phyloP scores from a whole-genome alignment of 805 yeast species.

The Starmerella lactis-condensi region DNA sequence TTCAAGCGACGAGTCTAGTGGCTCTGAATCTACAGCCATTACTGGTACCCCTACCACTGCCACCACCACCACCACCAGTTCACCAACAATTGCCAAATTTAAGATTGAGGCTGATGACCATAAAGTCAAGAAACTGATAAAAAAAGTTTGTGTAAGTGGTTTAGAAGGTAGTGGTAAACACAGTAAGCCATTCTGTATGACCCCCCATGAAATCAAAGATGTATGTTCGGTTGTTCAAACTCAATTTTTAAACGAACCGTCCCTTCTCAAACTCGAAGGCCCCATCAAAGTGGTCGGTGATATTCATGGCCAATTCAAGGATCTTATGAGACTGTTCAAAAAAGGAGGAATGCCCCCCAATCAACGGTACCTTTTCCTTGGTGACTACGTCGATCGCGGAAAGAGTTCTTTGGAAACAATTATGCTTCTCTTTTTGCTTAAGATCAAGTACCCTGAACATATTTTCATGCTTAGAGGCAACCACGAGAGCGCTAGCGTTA shows the following conservation, averaged over 20 bases:
- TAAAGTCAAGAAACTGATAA: slow-evolving; percentile 15
- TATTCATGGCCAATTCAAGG: slow-evolving; percentile 93
- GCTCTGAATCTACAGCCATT: not conserved
- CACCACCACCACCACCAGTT: not conserved
- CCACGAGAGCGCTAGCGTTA: slow-evolving; percentile 94
- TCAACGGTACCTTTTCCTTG: slow-evolving; percentile 76
- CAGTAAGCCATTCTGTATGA: slow-evolving; percentile 41
- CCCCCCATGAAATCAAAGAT: slow-evolving; percentile 64
- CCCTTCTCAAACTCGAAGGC: slow-evolving; percentile 66
- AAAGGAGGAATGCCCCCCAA: slow-evolving; percentile 95
- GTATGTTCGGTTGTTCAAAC: slow-evolving; percentile 75
- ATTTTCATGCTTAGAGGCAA: slow-evolving; percentile 87
- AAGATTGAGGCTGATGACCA: slow-evolving; percentile 4
- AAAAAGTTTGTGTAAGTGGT: slow-evolving; percentile 17
- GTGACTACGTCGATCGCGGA: slow-evolving; percentile 96
- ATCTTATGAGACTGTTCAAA: slow-evolving; percentile 74
- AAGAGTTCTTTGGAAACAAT: slow-evolving; percentile 91
- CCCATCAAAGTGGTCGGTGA: slow-evolving; percentile 83
- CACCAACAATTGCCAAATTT: not conserved
- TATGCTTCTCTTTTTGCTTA: slow-evolving; percentile 66
- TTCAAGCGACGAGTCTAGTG: slow-evolving; percentile 1
- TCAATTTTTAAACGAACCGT: slow-evolving; percentile 74
- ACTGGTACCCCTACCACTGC: not conserved
- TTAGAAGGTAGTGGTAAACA: slow-evolving; percentile 7
- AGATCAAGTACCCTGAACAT: slow-evolving; percentile 88